Conservation (phyloP, 257 asterid species). For the Nicotiana tomentosiformis region DNA sequence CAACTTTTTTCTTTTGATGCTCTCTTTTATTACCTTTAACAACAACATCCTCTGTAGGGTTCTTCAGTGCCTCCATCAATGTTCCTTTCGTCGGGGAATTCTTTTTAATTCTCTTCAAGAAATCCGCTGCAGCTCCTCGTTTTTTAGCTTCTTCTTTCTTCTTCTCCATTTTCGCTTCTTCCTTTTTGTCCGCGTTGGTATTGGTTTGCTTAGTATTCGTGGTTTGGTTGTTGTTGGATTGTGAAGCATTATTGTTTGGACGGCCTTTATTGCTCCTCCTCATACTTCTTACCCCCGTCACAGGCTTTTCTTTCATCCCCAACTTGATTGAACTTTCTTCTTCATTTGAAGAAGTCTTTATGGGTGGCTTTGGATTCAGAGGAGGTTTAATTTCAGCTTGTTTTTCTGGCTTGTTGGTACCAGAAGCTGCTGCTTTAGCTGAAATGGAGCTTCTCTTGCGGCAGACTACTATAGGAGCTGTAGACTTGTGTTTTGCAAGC, state of each 20-base stretch:
- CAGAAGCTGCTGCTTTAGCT: slow-evolving; percentile 22
- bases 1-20: slow-evolving; percentile 19
- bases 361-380: slow-evolving; percentile 7
- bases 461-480: slow-evolving; percentile 31
- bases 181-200: slow-evolving; percentile 6
- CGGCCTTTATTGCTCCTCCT: slow-evolving; percentile 26
- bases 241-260: slow-evolving; percentile 17
- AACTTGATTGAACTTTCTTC: slow-evolving; percentile 25
- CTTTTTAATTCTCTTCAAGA: slow-evolving; percentile 28
- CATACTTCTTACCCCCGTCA: slow-evolving; percentile 32
- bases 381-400: slow-evolving; percentile 13
- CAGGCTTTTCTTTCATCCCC: slow-evolving; percentile 31
- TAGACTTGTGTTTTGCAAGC: slow-evolving; percentile 23
- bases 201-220: slow-evolving; percentile 12
- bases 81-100: slow-evolving; percentile 24
- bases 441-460: slow-evolving; percentile 39
- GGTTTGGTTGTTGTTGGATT: slow-evolving; percentile 14
- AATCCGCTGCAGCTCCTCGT: slow-evolving; percentile 35
- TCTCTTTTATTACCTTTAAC: slow-evolving; percentile 15
- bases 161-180: slow-evolving; percentile 10
- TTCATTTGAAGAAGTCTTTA: slow-evolving; percentile 24
- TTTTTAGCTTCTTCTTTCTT: slow-evolving; percentile 22
- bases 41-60: background rate
- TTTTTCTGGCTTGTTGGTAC: slow-evolving; percentile 14
- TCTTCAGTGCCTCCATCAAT: slow-evolving; percentile 15